These are phyloP conservation scores for Phialocephala subalpina DNA, from an alignment of 2,329 filamentous ascomycete genomes.

Conservation along the genomic window DNA sequence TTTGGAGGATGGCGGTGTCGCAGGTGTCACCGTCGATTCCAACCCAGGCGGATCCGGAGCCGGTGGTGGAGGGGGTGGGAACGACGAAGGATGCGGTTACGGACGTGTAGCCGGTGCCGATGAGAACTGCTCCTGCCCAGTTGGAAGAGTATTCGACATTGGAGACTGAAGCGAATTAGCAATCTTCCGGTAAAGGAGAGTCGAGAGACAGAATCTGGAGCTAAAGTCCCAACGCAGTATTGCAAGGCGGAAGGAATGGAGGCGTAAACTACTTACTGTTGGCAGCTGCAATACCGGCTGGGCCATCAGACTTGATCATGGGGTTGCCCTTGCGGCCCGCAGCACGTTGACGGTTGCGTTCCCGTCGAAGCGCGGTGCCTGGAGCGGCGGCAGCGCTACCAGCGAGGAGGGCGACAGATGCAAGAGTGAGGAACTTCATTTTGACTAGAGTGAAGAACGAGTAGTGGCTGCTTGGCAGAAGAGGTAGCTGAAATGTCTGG, in stretches of 20 bases:
- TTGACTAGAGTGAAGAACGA: background rate
- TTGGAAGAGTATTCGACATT: slow-evolving; percentile 61
- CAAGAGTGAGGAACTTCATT: slow-evolving; percentile 58
- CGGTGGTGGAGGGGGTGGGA: slow-evolving; percentile 50
- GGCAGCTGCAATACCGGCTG: background rate
- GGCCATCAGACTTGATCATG: slow-evolving; percentile 23
- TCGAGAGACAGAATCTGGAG: too few species aligned
- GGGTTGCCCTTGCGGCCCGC: slow-evolving; percentile 25
- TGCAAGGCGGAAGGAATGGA: slow-evolving; percentile 42
- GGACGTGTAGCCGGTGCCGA: slow-evolving; percentile 57
- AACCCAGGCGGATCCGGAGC: slow-evolving; percentile 63
- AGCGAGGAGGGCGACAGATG: slow-evolving; percentile 50
- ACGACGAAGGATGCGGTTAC: slow-evolving; percentile 62
- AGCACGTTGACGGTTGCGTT: slow-evolving; percentile 39
- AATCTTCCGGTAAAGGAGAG: slow-evolving; percentile 33
- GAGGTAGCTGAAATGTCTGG: slow-evolving; percentile 4
- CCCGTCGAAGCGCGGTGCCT: slow-evolving; percentile 50
- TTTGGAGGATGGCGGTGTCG: slow-evolving; percentile 59
- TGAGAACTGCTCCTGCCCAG: slow-evolving; percentile 66
- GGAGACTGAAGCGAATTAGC: slow-evolving; percentile 45
- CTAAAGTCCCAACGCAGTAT: too few species aligned
- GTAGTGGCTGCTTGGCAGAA: background rate
- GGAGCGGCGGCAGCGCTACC: slow-evolving; percentile 54
- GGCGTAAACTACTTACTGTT: background rate
- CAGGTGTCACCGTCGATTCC: slow-evolving; percentile 67